Percentiles rank a stretch among this genome's conserved stretches.
Evolutionary conservation across 345 rosid genomes (phyloP).

Genomic region (Aquilaria malaccensis): DNA sequence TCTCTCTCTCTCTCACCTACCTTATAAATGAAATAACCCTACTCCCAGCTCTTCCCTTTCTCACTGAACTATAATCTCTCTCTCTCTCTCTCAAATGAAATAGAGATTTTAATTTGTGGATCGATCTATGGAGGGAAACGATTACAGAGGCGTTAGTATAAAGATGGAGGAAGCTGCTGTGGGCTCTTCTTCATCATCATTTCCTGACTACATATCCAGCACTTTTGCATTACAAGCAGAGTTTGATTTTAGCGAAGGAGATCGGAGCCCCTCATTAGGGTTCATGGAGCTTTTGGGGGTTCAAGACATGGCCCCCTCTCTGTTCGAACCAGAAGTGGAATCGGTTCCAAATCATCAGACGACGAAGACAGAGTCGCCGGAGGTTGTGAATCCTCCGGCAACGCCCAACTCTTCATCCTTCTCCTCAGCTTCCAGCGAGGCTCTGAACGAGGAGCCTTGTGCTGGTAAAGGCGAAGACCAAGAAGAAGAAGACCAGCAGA

Average conservation of each 20-base stretch:
- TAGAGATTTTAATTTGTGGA: background rate
- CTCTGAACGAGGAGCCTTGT: constrained; percentile 26
- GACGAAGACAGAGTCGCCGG: constrained; percentile 40
- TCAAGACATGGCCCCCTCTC: constrained; percentile 27
- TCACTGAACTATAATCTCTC: background rate
- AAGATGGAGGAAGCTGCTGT: constrained; percentile 1
- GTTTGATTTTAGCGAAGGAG: constrained; percentile 47
- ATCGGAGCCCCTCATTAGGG: constrained; percentile 30
- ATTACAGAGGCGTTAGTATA: too few species aligned
- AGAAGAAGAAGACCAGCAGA: constrained; percentile 33
- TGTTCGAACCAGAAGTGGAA: constrained; percentile 38
- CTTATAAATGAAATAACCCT: constrained; percentile 27
- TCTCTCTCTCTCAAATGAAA: too few species aligned
- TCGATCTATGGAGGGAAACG: constrained; percentile 22
- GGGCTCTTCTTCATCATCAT: constrained; percentile 16
- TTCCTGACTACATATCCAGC: constrained; percentile 22
- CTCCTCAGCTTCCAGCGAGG: constrained; percentile 69
- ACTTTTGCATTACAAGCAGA: constrained; percentile 30
- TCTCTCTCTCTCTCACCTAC: constrained; percentile 14
- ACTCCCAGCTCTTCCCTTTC: constrained; percentile 12
- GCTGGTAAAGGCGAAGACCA: constrained; percentile 26
- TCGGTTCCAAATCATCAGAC: constrained; percentile 10
- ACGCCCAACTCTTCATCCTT: constrained; percentile 77
- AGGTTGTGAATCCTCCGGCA: constrained; percentile 57
- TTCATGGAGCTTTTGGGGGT: constrained; percentile 45